Percentiles rank a stretch among this genome's conserved stretches.
phyloP scores from a whole-genome alignment of 345 rosid genomes.

The Camelina laxa region DNA sequence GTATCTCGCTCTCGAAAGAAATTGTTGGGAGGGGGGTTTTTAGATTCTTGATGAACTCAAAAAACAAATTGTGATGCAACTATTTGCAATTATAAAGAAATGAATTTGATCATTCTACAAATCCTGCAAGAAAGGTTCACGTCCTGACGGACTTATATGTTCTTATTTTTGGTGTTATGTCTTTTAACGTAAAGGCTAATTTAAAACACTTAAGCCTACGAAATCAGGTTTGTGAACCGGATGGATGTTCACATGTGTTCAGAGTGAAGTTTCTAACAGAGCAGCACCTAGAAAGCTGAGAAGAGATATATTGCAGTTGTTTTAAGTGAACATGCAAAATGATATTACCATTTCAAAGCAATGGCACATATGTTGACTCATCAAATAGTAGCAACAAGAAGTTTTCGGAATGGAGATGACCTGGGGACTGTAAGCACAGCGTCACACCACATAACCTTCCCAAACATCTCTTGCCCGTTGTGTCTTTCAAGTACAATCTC shows the following conservation, averaged over 20 bases:
- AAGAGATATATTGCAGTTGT: background rate
- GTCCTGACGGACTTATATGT: background rate
- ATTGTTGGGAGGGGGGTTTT: constrained; percentile 17
- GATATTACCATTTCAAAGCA: background rate
- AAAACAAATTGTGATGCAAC: constrained; percentile 20
- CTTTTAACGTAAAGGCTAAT: background rate
- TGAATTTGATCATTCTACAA: constrained; percentile 20
- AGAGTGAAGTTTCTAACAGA: background rate
- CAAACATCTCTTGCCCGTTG: background rate
- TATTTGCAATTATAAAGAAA: constrained; percentile 25
- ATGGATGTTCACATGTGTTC: background rate
- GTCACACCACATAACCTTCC: background rate
- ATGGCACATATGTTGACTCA: background rate
- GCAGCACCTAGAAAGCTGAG: background rate
- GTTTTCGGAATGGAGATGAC: background rate
- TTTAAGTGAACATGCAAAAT: background rate
- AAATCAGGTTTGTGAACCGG: background rate
- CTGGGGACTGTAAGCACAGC: background rate
- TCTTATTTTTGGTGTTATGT: background rate
- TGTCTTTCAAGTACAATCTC: background rate
- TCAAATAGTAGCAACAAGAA: background rate
- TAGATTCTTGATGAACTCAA: constrained; percentile 36
- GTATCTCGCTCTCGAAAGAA: constrained; percentile 54
- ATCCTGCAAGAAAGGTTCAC: constrained; percentile 7
- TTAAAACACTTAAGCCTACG: background rate